Base-by-base conservation (phyloP, 108 stramenopile species). In the Tribonema minus region DNA sequence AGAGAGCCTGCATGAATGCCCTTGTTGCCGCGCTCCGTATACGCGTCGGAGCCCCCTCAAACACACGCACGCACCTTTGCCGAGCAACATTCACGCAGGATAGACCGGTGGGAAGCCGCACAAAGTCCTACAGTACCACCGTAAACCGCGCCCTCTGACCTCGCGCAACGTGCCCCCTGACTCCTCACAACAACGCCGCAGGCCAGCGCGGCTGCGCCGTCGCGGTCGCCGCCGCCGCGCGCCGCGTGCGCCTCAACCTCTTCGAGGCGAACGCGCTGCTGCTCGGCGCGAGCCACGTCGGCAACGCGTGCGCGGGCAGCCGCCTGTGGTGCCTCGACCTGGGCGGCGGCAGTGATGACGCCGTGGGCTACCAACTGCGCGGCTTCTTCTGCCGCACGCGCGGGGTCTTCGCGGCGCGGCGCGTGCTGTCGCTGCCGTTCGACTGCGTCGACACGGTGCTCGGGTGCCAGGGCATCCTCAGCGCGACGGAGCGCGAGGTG, bases 261-360 rank as follows among this genome's bases (percentile, higher is more conserved):
- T 35, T 72, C n/a, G 71, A 72, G 39, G 71, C 36, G 1, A 72
- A 72, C 31, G 71, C 35, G 23, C 27, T 72, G 28, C 71, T 72
- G 15, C 26, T 72, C 2, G 71, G 33, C 12, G 35, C 60, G 29
- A 72, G 71, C 71, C 32, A 36, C 71, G 20, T 72, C 29, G 71
- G 71, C 0, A 72, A 72, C 39, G 59, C 32, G 15, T 7, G 34
- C 3, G 71, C 71, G 23, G 71, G 71, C 5, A 36, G 59, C 12
- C 61, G 61, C 6, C 59, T 72, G 59, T 33, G 71, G n/a, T 31
- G 61, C 12, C 26, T 69, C 46, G n/a, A 54, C 32, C 4, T 58
- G 23, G 59, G 38, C 26, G 25, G 15, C 32, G 69, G 69, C 58
- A 31, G 33, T n/a, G 12, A 2, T 20, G 33, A 2, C 30, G 69